Evolutionary conservation across 2,329 filamentous ascomycete species (phyloP).

Genomic region (Epichloe bromicola): DNA sequence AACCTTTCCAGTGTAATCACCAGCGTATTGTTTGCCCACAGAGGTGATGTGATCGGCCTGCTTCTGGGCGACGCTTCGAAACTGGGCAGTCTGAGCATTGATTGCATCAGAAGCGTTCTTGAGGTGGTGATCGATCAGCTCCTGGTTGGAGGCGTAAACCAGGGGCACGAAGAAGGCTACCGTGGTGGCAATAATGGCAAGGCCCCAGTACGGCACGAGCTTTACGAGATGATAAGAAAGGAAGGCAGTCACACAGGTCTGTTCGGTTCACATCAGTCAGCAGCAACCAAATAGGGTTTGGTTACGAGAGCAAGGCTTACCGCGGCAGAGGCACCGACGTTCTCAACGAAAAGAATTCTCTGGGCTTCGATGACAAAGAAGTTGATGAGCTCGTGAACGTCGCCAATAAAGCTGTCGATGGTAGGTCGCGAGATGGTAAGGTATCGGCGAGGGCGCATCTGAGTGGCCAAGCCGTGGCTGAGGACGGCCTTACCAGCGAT

Average conservation of each 20-base stretch:
- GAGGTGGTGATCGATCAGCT: constrained; percentile 53
- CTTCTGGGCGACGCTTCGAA: constrained; percentile 48
- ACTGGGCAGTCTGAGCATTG: constrained; percentile 49
- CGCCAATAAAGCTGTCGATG: constrained; percentile 46
- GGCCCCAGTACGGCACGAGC: constrained; percentile 57
- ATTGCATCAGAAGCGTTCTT: constrained; percentile 43
- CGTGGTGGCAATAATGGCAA: constrained; percentile 46
- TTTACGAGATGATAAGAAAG: constrained; percentile 57
- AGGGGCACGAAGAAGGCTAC: constrained; percentile 49
- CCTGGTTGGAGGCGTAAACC: constrained; percentile 54
- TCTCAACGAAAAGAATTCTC: constrained; percentile 56
- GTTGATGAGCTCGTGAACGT: constrained; percentile 56
- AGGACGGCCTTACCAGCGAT: constrained; percentile 46
- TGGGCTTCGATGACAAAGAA: constrained; percentile 60
- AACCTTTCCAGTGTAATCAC: constrained; percentile 55
- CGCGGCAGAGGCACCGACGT: constrained; percentile 43
- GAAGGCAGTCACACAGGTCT: constrained; percentile 50
- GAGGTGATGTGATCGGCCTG: constrained; percentile 50
- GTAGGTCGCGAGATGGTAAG: constrained; percentile 52
- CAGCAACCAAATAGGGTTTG: constrained; percentile 7
- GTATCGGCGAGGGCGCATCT: constrained; percentile 54
- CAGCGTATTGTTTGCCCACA: constrained; percentile 54
- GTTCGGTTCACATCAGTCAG: not conserved
- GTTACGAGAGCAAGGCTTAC: constrained; percentile 30
- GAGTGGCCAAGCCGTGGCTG: constrained; percentile 48